Evolutionary conservation across 2,329 filamentous ascomycete genomes (phyloP), one percentile per base, ranked within the genome.

Genomic region (Colletotrichum euphorbiae): DNA sequence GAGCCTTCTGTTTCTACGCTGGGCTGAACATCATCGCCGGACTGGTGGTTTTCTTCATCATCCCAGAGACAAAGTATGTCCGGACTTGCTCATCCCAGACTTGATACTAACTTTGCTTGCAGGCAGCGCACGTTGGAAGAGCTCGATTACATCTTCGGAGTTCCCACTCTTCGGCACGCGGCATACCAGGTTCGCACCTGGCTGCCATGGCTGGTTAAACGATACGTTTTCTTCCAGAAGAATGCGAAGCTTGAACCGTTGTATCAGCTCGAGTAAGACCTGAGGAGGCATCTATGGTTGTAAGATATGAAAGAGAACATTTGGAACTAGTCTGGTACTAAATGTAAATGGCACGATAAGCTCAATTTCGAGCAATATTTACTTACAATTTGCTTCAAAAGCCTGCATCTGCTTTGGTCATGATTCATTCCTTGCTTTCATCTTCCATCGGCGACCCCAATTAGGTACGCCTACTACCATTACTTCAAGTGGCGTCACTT

Each of bases 1-100:
- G 77, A 6, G 85, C 87, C 2, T 90, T 91, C 71, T 83, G 86
- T 3, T 89, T 91, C 74, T 91, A 90, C 67, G 83, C 77, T 13
- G 87, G 79, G 0, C 78, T 91, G 7, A 92, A 91, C 70, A 71
- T 90, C 4, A 73, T 87, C 2, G 89, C 89, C 0, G 80, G 90
- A 15, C 66, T 87, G 24, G 85, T 91, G 80, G 90, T 91, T 70
- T 90, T 90, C 79, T 79, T 90, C 45, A 87, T 84, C 74, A 77
- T 88, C 0, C 85, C 85, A 1, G 85, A 87, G 74, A 87, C 85
- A 4, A 87, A 86, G 77, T 75, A 68, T 42, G 64, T 63, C 28
- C 28, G 21, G 17, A 6, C 13, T 21, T 50, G 7, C 46, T 50
- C 21, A 4, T 31, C 24, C 13, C 13, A n/a, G 9, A 17, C 15